Evolutionary conservation across 306 rosid species (phyloP), one percentile per base, ranked within the genome.

Genomic region (Vicia villosa): DNA sequence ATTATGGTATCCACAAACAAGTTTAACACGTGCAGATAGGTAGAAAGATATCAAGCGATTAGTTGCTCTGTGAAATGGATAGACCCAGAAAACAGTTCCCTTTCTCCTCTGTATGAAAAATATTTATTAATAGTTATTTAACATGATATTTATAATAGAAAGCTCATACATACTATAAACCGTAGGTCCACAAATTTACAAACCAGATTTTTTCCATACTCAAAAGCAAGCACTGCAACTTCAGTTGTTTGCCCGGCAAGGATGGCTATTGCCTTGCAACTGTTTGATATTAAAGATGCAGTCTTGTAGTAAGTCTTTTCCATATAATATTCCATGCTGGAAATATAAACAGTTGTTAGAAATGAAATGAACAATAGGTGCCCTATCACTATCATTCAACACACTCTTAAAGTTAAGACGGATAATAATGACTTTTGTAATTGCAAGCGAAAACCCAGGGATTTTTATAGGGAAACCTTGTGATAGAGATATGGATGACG

Each of bases 281-380:
- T 94, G 68, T 88, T 90, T 66, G 99, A 90, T 78, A 94, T 88
- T 73, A 94, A 75, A 9, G 99, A 94, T 52, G 99, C 97, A 36
- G 96, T 91, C 92, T 94, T 94, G 91, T 81, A 94, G 71, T 87
- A 90, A 0, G 97, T 85, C 90, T 91, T 94, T 69, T 91, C 78
- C 88, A 87, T 83, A 84, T 94, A 94, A 80, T 88, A 84, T 55
- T 94, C 97, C 95, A 94, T 94, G 83, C 99, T 94, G 97, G 83
- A 87, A 83, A 76, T 68, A 73, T 36, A 54, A 75, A 66, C 54
- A 43, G 55, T 38, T 71, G 40, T 74, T 50, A 54, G 62, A 71
- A 40, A 62, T 28, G 28, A 58, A 72, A 16, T 43, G 42, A 45
- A 68, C 73, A 66, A 38, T 51, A 28, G 54, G 59, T 20, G 6